Base-by-base conservation (phyloP, 148 eudicot species). In the Heliosperma pusillum region DNA sequence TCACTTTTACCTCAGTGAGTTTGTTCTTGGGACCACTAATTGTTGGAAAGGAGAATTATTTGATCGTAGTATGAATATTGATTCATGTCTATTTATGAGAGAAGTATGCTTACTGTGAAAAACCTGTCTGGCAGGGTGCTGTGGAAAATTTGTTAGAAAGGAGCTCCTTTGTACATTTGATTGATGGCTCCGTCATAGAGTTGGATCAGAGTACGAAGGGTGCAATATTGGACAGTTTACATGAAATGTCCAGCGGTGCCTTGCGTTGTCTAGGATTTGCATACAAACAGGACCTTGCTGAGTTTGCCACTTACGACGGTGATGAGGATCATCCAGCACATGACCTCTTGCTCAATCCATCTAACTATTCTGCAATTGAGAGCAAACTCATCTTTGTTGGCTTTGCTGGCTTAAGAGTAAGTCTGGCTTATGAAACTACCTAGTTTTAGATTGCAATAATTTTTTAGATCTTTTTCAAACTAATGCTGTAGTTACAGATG, bases 311-410 rank as follows among this genome's bases (percentile, higher is more conserved):
- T 62, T 93, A 93, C 58, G 74, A 86, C 75, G 96, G 96, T 58
- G 92, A 90, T 79, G 91, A 90, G 71, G 92, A 91, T 59, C 96
- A 93, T 77, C 96, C 92, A 60, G 89, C 96, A 60, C 93, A 93
- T 67, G 42, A 84, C 57, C 87, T 82, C 66, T 83, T 93, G 60
- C 86, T 91, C 55, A 77, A 90, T 84, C 98, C 96, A 68, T 81
- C 96, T 45, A 85, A 71, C 71, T 93, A 93, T 74, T 74, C 90
- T 65, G 77, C 85, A 57, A 86, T 91, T 63, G 98, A 93, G 86
- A 93, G 87, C 77, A 75, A 85, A 5, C 88, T 93, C 33, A 78
- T 87, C 55, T 92, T 92, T 80, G 97, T 80, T 82, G 97, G 97
- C 74, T 82, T 91, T 71, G 89, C 89, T 83, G 96, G 98, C 22